Conservation (phyloP, 1,284 basidiomycete species). For the Flammula alnicola region DNA sequence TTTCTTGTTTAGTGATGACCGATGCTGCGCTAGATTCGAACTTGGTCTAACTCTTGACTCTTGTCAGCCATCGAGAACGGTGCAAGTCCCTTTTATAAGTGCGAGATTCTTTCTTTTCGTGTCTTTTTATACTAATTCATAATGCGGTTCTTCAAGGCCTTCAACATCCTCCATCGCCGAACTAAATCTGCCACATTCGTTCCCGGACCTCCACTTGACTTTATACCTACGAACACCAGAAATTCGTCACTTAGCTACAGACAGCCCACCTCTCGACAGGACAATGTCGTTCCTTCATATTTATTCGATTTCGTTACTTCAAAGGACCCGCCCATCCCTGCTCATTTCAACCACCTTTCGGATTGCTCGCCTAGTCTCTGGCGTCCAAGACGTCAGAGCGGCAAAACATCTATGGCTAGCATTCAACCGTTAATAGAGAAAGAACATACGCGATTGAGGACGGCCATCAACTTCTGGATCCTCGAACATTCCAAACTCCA, state of each 20-base stretch:
- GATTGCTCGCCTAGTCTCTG: constrained; percentile 14
- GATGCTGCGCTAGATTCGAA: too few relatives aligned
- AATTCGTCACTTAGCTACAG: constrained; percentile 12
- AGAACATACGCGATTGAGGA: constrained; percentile 20
- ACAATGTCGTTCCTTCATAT: neutral
- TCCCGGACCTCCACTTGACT: constrained; percentile 21
- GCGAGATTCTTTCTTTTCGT: too few relatives aligned
- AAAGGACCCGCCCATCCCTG: constrained; percentile 12
- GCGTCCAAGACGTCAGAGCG: constrained; percentile 15
- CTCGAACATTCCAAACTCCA: constrained; percentile 24
- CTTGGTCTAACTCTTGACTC: too few relatives aligned
- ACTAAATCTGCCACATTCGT: constrained; percentile 40
- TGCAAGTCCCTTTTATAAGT: too few relatives aligned
- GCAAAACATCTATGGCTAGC: constrained; percentile 12
- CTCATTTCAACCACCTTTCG: constrained; percentile 21
- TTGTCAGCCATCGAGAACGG: neutral
- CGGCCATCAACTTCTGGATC: constrained; percentile 24
- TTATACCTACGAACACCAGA: constrained; percentile 15
- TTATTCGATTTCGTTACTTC: constrained; percentile 22
- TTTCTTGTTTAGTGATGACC: too few relatives aligned
- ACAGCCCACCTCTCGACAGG: neutral
- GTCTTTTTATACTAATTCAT: constrained; percentile 2
- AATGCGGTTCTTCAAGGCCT: constrained; percentile 39
- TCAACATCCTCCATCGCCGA: constrained; percentile 38
- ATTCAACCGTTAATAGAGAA: constrained; percentile 13